Percentiles rank a stretch among this genome's conserved stretches.
phyloP scores from a whole-genome alignment of 345 rosid genomes.

The Brassica nigra region DNA sequence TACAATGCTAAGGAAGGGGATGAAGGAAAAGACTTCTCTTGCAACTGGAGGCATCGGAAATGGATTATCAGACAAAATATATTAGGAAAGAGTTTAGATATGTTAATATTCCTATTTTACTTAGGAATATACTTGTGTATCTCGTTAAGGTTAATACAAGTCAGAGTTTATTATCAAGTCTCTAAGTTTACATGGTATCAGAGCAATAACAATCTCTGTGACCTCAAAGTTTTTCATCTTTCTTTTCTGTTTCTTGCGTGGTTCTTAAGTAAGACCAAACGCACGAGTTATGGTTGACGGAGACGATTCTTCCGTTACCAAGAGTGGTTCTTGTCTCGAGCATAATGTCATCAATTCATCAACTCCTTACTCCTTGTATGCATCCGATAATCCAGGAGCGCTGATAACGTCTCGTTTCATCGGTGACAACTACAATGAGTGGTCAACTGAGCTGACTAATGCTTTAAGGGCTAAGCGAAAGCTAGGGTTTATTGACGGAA shows the following conservation, averaged over 20 bases:
- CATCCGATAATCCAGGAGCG: not conserved
- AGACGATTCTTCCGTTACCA: not conserved
- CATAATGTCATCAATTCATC: not conserved
- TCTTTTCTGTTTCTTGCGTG: no score
- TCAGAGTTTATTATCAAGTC: no score
- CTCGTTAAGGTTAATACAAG: no score
- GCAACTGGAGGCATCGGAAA: not conserved
- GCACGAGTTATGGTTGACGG: not conserved
- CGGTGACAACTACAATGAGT: not conserved
- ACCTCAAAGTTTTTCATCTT: not conserved
- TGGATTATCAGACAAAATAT: not conserved
- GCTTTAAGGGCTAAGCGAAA: not conserved
- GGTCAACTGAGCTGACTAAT: not conserved
- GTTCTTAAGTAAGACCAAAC: not conserved
- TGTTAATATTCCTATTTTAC: no score
- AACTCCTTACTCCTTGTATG: not conserved
- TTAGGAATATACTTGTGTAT: no score
- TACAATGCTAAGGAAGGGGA: no score
- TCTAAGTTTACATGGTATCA: not conserved
- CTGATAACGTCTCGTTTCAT: not conserved
- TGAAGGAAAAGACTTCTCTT: not conserved
- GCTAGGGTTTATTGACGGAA: not conserved
- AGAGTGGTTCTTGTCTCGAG: not conserved
- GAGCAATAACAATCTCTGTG: not conserved
- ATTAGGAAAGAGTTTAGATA: no score